Conservation (phyloP, 2,329 filamentous ascomycete species). For the Diaporthe amygdali region DNA sequence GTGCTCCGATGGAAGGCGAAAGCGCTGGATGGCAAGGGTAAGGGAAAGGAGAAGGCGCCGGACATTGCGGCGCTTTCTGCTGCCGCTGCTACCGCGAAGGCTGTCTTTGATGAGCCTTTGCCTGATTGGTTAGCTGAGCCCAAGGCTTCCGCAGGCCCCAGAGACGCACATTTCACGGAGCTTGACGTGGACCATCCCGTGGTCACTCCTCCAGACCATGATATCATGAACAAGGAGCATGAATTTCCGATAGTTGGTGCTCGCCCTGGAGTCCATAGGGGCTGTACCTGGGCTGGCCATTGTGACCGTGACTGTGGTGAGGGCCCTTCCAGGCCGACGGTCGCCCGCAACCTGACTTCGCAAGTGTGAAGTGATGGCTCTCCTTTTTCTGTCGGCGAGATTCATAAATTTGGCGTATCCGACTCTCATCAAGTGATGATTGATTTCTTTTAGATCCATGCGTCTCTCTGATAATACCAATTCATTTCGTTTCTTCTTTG, state of each 20-base stretch:
- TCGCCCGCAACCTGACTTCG: neutral
- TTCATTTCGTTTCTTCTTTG: neutral
- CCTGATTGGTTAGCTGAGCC: neutral
- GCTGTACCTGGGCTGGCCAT: neutral
- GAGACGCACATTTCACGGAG: neutral
- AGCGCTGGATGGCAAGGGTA: neutral
- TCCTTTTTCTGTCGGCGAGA: neutral
- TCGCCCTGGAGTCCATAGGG: neutral
- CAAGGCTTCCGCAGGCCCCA: neutral
- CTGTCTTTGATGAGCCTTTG: neutral
- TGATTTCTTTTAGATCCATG: neutral
- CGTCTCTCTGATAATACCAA: no score
- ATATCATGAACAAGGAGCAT: neutral
- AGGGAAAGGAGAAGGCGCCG: no score
- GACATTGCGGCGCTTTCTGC: neutral
- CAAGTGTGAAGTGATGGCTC: neutral
- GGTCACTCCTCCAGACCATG: neutral
- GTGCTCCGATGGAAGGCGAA: neutral
- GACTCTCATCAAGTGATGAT: neutral
- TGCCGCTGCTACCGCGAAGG: neutral
- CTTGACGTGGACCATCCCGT: neutral
- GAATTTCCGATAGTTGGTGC: neutral
- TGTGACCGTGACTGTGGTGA: neutral
- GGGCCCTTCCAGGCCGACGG: neutral
- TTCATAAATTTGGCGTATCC: neutral